Base-by-base conservation (phyloP, 2,329 filamentous ascomycete genomes). In the Scedosporium minutisporum region DNA sequence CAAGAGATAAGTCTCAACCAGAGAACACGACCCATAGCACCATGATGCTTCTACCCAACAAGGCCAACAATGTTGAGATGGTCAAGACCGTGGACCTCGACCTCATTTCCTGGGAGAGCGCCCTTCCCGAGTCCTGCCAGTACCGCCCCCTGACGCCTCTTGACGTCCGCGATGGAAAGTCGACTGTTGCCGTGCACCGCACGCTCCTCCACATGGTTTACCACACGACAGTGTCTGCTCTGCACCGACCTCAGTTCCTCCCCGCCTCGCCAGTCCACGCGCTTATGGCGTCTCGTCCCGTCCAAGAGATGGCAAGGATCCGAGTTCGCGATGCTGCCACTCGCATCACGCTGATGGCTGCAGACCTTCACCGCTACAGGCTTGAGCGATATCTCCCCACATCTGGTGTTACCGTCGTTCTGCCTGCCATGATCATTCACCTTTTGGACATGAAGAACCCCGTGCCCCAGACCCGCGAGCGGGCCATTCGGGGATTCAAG, bases 131-230 rank as follows among this genome's bases (percentile, higher is more conserved):
- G 21, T 85, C 86, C 67, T 92, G 90, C 66, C 83, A 85, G 66
- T 93, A 95, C 67, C 78, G 82, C 16, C 77, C 78, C 5, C 74
- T 86, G 21, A 80, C 77, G 41, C 74, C 77, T 12, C 71, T 80
- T 63, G 87, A 87, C 64, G 73, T 85, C 59, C 80, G 83, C 61
- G 80, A 86, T 18, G 87, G 86, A 41, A 80, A 81, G 46, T 80
- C 85, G 3, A 84, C 83, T 6, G 69, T 85, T 60, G 81, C 81
- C 0, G 79, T 96, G 2, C 91, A 96, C 71, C 85, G 90, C 58
- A 90, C 90, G n/a, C 80, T 97, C 21, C 78, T 97, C 42, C 91
- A 96, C 73, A 96, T 97, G 88, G 87, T 96, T 1, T 96, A 96
- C 74, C 90, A 92, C 73, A 96, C 93, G 1, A 96, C 93, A 0